Base-by-base conservation (phyloP, 768 basidiomycete species). In the Rhizopogon vulgaris region DNA sequence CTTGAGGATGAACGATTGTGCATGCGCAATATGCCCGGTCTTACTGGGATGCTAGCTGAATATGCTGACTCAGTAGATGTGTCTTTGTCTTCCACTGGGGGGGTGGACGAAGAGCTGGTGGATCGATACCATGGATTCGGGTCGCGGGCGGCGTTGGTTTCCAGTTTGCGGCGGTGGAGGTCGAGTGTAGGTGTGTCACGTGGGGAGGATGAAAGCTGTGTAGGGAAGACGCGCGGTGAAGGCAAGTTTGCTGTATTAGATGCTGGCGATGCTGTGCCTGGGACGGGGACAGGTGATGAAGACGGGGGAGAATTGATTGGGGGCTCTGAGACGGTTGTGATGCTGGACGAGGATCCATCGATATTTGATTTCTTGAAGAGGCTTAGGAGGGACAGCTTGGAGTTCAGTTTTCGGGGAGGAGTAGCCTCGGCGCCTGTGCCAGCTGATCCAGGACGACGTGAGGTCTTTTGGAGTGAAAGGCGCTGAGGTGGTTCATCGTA, bases 351-450 rank as follows among this genome's bases (percentile, higher is more conserved):
- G 5, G 67, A 69, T 25, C 68, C 64, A 32, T 70, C 73, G 11
- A 65, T 75, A 11, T 69, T 73, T 0, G 72, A 54, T 68, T 84
- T 86, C 74, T 80, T 85, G 72, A 90, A 89, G 14, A 90, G 73
- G 58, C 79, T 83, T 56, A 89, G 72, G 49, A 90, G 71, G 22
- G 87, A 89, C 52, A 87, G 78, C 65, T 90, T 90, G 66, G 83
- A 82, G 25, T 78, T 77, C 4, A 87, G 66, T 58, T 74, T 83
- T 49, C 69, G 69, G 34, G 77, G 71, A 40, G 64, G 54, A 27
- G 63, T 59, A 22, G 62, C 69, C 24, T 86, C 84, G 50, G 82
- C 78, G 49, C 76, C 85, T 28, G 75, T 84, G 5, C 87, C 86
- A 36, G 87, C 85, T 37, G 87, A 90, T 54, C 83, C 76, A 15